phyloP scores from a whole-genome alignment of 805 yeast species.

The Cyberlindnera bimundalis region DNA sequence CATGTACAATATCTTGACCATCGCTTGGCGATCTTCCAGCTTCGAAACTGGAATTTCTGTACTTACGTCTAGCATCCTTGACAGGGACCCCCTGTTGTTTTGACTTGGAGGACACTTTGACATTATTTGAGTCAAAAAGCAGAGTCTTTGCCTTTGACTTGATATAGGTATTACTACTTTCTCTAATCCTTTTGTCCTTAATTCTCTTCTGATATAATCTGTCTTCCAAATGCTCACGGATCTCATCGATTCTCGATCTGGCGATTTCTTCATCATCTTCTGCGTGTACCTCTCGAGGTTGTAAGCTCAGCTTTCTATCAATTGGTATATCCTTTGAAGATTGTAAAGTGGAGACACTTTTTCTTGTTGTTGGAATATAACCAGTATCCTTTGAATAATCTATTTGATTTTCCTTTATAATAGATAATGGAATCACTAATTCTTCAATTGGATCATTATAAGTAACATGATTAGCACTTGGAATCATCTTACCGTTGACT shows the following conservation, averaged over 20 bases:
- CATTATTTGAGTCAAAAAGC: neutral
- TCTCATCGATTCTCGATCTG: constrained; percentile 13
- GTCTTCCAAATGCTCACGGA: constrained; percentile 16
- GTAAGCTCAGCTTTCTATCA: neutral
- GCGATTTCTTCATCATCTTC: constrained; percentile 5
- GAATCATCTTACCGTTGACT: constrained; percentile 1
- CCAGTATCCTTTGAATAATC: constrained; percentile 1
- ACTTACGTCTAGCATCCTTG: constrained; percentile 1
- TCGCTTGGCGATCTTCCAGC: neutral
- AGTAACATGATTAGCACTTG: constrained; percentile 1
- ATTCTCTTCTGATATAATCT: constrained; percentile 19
- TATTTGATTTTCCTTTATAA: constrained; percentile 5
- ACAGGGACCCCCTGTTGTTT: neutral
- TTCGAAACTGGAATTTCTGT: neutral
- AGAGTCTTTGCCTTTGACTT: constrained; percentile 9
- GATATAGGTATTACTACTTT: constrained; percentile 8
- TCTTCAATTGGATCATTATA: constrained; percentile 5
- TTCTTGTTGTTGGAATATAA: constrained; percentile 8
- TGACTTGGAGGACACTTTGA: neutral
- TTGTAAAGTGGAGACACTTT: neutral
- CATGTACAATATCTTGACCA: constrained; percentile 1
- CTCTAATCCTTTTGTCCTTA: constrained; percentile 15
- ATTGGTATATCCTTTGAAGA: constrained; percentile 2
- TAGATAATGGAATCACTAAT: constrained; percentile 14
- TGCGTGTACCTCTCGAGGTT: neutral